Evolutionary conservation across 345 rosid genomes (phyloP), one percentile per base, ranked within the genome.

Genomic region (Lepidium aucheri): DNA sequence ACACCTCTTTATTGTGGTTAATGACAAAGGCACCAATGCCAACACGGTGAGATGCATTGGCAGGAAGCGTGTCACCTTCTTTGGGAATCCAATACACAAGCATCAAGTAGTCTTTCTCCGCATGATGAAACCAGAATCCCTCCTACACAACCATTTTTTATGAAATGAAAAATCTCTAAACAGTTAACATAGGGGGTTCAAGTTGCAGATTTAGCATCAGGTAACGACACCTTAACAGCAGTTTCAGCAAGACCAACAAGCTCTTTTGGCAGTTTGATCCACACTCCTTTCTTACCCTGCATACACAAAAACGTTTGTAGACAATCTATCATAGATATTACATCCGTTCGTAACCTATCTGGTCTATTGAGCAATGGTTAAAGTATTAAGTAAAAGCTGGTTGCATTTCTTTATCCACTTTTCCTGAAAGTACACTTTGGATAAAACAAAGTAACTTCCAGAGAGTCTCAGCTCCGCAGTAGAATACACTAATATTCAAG

Each of bases 121-220:
- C 98, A 68, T 90, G 98, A 79, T 93, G 98, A 53, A 73, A 87
- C 91, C 85, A 86, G 65, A 90, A 90, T 60, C 96, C 98, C 78
- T 93, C 88, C 97, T 93, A 82, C 41, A 34, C 76, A 74, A 17
- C 32, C 44, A 26, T 35, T 32, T 35, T 32, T 10, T 10, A 33
- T 64, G 33, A 57, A 38, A 18, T 32, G 8, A 18, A 69, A 18
- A 13, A 17, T 7, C 12, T 51, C 32, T 53, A 18, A 34, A 68
- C 13, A 49, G 35, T 11, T 6, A 34, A 22, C 46, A 46, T 28
- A 39, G 4, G 17, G 59, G 17, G 10, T 9, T 28, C 1, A 13
- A 53, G 34, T 39, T 13, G 62, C 20, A 32, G 51, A 56, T 8
- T 34, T 8, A 41, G 16, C 18, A 63, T 44, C 53, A 62, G 18